Base-by-base conservation (phyloP, 768 basidiomycete species). In the Clavulina sp. region DNA sequence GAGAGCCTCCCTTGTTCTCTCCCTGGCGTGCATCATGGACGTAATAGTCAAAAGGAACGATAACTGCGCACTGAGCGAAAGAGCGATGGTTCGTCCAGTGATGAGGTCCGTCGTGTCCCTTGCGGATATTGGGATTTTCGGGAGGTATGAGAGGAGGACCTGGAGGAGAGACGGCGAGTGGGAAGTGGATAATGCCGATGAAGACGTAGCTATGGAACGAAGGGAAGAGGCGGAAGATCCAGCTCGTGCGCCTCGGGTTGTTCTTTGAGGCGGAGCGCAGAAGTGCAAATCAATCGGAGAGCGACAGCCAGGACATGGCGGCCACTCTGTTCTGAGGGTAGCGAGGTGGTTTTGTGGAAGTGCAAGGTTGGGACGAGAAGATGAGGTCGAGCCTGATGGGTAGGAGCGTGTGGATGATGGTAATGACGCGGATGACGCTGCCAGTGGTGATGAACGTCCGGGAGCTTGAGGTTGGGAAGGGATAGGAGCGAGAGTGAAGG, bases 241-340 rank as follows among this genome's bases (percentile, higher is more conserved):
- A 46, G n/a, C n/a, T n/a, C n/a, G n/a, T n/a, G n/a, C 18, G 48
- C 43, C 24, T 49, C 26, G 47, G 47, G 50, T 29, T 53, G 34
- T 5, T 48, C 16, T 30, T 38, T 32, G 52, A 41, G 52, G 6
- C 47, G 19, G 6, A 43, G 40, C 5, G 24, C 32, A 47, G 23
- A 58, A 57, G 40, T 52, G 50, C 3, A 58, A 36, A 3, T 55
- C 33, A 4, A 58, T 53, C 4, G 57, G 50, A 2, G 57, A 57
- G 7, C 57, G 41, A 29, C 57, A 58, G 4, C 57, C 57, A 18
- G 57, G 57, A 55, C 57, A 58, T 9, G 57, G 56, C 4, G 59
- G 59, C 13, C 49, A 57, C 5, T 52, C 49, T 2, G 59, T 60
- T 31, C 51, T 43, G 41, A 55, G 36, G 9, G 53, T 36, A 5